Evolutionary conservation across 2,329 filamentous ascomycete genomes (phyloP).

Genomic region (Trichoderma endophyticum): DNA sequence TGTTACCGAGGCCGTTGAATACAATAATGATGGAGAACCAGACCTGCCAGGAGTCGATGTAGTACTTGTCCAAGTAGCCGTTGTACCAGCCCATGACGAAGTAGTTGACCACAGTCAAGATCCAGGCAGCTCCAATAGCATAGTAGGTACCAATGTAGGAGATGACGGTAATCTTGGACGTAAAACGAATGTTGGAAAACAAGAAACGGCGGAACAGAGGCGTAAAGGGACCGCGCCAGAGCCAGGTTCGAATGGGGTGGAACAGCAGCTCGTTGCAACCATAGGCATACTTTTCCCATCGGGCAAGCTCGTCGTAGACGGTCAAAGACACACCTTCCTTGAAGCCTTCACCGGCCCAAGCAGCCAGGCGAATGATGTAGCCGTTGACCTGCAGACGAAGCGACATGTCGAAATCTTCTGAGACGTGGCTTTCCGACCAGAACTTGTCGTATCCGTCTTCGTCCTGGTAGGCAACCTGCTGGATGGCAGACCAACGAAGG

Average conservation of each 20-base stretch:
- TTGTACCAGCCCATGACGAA: conserved; percentile 75
- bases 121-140: conserved; percentile 72
- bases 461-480: conserved; percentile 68
- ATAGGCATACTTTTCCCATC: conserved; percentile 86
- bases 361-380: conserved; percentile 69
- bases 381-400: conserved; percentile 69
- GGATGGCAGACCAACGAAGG: conserved; percentile 71
- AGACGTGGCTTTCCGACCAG: conserved; percentile 78
- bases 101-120: conserved; percentile 71
- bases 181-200: conserved; percentile 68
- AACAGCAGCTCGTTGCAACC: conserved; percentile 81
- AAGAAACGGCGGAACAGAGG: conserved; percentile 74
- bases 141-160: conserved; percentile 80
- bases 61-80: conserved; percentile 75
- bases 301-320: conserved; percentile 78
- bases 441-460: conserved; percentile 73
- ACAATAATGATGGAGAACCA: conserved; percentile 79
- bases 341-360: conserved; percentile 73
- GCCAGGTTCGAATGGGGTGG: conserved; percentile 72
- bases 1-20: conserved; percentile 71
- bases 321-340: conserved; percentile 81
- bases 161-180: conserved; percentile 71
- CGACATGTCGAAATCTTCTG: conserved; percentile 80
- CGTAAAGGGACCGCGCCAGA: conserved; percentile 71
- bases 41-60: conserved; percentile 73